Evolutionary conservation across 192 early-diverging fungal genomes (phyloP).

Genomic region (Mortierella antarctica): DNA sequence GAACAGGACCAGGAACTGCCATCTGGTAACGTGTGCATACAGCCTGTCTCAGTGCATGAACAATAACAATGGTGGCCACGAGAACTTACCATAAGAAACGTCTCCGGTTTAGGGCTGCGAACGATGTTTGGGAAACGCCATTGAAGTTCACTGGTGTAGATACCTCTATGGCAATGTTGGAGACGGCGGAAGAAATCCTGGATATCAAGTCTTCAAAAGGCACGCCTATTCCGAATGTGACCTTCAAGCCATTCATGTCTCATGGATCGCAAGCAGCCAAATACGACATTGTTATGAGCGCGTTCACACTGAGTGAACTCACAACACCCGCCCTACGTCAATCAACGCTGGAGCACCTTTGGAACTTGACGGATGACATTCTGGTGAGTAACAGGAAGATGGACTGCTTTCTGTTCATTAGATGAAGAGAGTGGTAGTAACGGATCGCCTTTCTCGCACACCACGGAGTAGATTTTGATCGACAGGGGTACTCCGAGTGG

Average conservation of each 20-base stretch:
- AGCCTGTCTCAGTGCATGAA: background rate
- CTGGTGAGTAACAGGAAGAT: slow-evolving; percentile 56
- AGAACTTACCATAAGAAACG: too few species aligned
- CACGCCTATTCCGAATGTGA: slow-evolving; percentile 34
- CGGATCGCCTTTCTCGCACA: too few species aligned
- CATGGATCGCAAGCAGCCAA: slow-evolving; percentile 58
- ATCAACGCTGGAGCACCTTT: slow-evolving; percentile 75
- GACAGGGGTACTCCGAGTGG: slow-evolving; percentile 85
- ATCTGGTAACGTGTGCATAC: slow-evolving; percentile 64
- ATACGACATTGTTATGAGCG: slow-evolving; percentile 78
- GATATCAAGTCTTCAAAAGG: slow-evolving; percentile 32
- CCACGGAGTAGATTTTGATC: slow-evolving; percentile 67
- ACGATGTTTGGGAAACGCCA: slow-evolving; percentile 61
- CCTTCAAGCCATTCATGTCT: slow-evolving; percentile 74
- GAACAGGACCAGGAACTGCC: slow-evolving; percentile 84
- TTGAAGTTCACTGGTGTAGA: slow-evolving; percentile 76
- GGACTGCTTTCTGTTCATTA: background rate
- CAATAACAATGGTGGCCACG: background rate
- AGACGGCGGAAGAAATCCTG: slow-evolving; percentile 68
- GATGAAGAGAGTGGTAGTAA: background rate
- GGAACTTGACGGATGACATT: slow-evolving; percentile 82
- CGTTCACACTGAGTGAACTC: slow-evolving; percentile 81
- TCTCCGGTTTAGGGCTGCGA: slow-evolving; percentile 64
- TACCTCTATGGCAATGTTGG: slow-evolving; percentile 81
- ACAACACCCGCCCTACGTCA: slow-evolving; percentile 70